Base-by-base conservation (phyloP, 2,329 filamentous ascomycete genomes). In the Fusarium xyrophilum region DNA sequence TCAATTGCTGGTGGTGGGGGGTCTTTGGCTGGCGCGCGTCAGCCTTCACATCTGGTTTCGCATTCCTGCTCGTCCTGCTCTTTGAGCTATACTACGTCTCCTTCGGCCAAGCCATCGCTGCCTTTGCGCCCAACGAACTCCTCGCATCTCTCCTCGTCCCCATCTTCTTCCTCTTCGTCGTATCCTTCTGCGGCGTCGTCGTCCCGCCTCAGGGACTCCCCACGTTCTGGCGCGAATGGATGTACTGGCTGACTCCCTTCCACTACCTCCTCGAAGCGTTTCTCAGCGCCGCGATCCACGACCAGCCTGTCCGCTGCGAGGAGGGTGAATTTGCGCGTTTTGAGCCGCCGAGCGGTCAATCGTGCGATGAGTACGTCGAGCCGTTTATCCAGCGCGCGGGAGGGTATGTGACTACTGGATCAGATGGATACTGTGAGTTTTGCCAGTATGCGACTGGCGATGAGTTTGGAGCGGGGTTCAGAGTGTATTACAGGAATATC, bases 151-250 rank as follows among this genome's bases (percentile, higher is more conserved):
- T 91, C 0, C 80, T 91, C 2, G 88, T 91, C 2, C 90, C 90
- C 0, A 75, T 91, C 7, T 90, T 91, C 77, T 91, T 92, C 79
- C 84, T 89, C 28, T 91, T 92, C 70, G 84, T 91, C 38, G 83
- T 91, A 25, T 85, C 85, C 12, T 92, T 92, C 82, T 91, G 89
- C 75, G 90, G 90, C 60, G 88, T 92, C 9, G 84, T 91, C 13
- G 89, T 92, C 2, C 89, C 89, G 0, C 87, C 86, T 19, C 73
- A 67, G 3, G 82, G 82, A 6, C 77, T 92, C 1, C 86, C 87
- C 0, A 76, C 80, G 3, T 92, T 92, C 75, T 92, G 90, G 89
- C 81, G 82, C 17, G 78, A 77, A 11, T 88, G 84, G 84, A 87
- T 89, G 86, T 91, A 91, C 76, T 87, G 85, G 77, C 80, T 91